Evolutionary conservation across 1,284 basidiomycete genomes (phyloP), one percentile per base, ranked within the genome.

Genomic region (Moniliophthora roreri): DNA sequence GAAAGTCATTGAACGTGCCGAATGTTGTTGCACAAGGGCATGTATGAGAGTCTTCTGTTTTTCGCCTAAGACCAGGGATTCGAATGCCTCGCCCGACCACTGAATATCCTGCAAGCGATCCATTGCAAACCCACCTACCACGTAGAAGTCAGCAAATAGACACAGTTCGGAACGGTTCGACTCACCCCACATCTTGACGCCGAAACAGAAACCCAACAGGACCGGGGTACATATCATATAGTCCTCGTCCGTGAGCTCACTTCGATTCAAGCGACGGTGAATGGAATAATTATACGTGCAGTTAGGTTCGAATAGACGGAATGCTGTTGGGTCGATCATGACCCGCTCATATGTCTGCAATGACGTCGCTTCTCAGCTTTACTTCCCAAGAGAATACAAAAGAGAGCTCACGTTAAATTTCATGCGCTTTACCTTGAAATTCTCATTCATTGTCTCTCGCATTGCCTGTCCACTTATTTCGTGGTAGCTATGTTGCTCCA

Each of bases 31-130:
- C 18, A 69, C 60, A 24, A 71, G 64, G 0, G 60, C 59, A n/a
- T 60, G 56, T n/a, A 70, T 61, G 39, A 69, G 60, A n/a, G 45
- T 55, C 54, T 71, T 70, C 46, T 66, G 63, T 53, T 67, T 65
- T 10, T 46, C n/a, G 11, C 59, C 65, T 10, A 70, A 58, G 3
- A 68, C 68, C 8, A 71, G 64, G 0, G 57, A 59, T 1, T 56
- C 37, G 54, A 69, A 70, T 2, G 67, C 57, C 15, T 65, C 62
- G 21, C 66, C 64, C 16, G 59, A 59, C 69, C 69, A 71, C 8
- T 28, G 48, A 21, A 70, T 52, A 16, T 67, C 65, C 16, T 50
- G 20, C 2, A 69, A 38, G 7, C 63, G 62, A 38, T 64, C 63
- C 36, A 69, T 53, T 0, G 66, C 63, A 49, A 67, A 69, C 2